Conservation (phyloP, 192 early-diverging fungal species). For the Rhizoclosmatium sp. region DNA sequence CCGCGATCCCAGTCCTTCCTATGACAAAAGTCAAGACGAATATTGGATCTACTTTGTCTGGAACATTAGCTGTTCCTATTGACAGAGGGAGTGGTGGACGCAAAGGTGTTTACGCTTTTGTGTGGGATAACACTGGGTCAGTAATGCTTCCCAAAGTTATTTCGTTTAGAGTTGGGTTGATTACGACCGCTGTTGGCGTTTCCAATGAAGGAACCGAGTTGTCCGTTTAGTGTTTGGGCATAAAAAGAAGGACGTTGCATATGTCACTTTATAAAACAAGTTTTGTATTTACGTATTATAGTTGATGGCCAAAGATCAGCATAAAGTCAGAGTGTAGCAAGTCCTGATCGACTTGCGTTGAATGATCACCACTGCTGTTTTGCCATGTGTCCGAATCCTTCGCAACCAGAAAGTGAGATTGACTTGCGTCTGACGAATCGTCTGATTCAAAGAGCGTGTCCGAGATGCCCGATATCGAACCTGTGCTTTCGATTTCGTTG, state of each 20-base stretch:
- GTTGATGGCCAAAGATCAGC: background rate
- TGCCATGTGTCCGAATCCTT: too few relatives aligned
- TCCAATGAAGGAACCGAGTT: too few relatives aligned
- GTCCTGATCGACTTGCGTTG: too few relatives aligned
- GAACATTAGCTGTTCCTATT: conserved; percentile 11
- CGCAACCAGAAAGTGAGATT: too few relatives aligned
- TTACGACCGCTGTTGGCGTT: conserved; percentile 20
- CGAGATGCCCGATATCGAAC: too few relatives aligned
- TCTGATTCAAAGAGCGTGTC: too few relatives aligned
- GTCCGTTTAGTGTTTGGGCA: too few relatives aligned
- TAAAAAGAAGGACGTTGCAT: too few relatives aligned
- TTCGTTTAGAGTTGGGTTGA: conserved; percentile 41
- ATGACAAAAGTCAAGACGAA: conserved; percentile 29
- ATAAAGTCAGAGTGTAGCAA: background rate
- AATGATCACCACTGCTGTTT: too few relatives aligned
- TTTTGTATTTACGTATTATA: background rate
- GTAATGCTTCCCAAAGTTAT: conserved; percentile 44
- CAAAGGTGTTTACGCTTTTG: conserved; percentile 51
- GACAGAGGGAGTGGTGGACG: background rate
- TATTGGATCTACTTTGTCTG: conserved; percentile 20
- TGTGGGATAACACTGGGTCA: conserved; percentile 52
- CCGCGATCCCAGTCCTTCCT: conserved; percentile 8
- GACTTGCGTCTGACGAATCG: too few relatives aligned
- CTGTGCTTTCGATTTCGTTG: too few relatives aligned
- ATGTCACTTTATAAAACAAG: too few relatives aligned